phyloP scores from a whole-genome alignment of 2,329 filamentous ascomycete species.

The Thermothelomyces thermophilus region DNA sequence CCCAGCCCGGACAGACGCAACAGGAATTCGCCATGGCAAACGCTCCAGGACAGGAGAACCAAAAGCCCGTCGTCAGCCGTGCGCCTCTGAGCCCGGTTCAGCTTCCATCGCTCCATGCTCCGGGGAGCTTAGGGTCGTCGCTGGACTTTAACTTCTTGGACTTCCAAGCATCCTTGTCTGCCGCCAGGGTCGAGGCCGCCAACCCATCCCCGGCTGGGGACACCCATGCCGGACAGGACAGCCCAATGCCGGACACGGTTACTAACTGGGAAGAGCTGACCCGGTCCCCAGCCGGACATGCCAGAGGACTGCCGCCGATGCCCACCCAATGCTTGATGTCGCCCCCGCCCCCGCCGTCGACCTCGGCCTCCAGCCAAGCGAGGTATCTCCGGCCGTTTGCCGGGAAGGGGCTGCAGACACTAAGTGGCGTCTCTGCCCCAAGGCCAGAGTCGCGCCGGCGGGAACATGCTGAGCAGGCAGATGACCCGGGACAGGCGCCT shows the following conservation, averaged over 20 bases:
- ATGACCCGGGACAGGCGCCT: constrained; percentile 1
- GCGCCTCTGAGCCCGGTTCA: constrained; percentile 47
- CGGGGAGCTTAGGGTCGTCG: constrained; percentile 31
- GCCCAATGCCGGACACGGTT: constrained; percentile 50
- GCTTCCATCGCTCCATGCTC: constrained; percentile 35
- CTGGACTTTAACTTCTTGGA: constrained; percentile 35
- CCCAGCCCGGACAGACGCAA: constrained; percentile 27
- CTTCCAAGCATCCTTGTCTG: constrained; percentile 21
- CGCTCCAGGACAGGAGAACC: constrained; percentile 43
- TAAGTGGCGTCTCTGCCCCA: constrained; percentile 34
- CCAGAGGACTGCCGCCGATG: constrained; percentile 37
- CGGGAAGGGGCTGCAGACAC: constrained; percentile 49
- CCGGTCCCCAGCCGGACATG: constrained; percentile 34
- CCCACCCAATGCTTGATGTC: constrained; percentile 45
- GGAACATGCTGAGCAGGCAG: constrained; percentile 1
- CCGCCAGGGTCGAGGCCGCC: constrained; percentile 7
- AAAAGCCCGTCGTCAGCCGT: constrained; percentile 41
- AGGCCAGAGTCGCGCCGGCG: constrained; percentile 8
- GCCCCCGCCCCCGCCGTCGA: constrained; percentile 46
- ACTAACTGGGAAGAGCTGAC: constrained; percentile 40
- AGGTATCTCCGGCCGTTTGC: constrained; percentile 50
- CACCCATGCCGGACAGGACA: constrained; percentile 29
- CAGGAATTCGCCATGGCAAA: constrained; percentile 12
- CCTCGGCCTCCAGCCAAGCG: constrained; percentile 43
- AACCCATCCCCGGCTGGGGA: constrained; percentile 24